phyloP scores from a whole-genome alignment of 163 green algal genomes.

The Coccomyxa subellipsoidea region DNA sequence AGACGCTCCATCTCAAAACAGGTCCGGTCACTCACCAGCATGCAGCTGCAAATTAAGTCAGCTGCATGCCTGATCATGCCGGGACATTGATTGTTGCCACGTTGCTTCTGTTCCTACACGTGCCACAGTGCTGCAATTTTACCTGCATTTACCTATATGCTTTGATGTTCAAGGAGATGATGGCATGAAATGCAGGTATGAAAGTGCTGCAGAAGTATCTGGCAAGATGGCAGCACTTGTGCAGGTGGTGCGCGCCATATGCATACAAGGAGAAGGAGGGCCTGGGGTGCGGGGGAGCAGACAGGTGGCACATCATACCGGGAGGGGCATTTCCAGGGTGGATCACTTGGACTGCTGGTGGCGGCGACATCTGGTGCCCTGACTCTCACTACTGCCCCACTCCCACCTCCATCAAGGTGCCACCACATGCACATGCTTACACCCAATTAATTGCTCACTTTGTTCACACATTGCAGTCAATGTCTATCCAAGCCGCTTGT shows the following conservation, averaged over 20 bases:
- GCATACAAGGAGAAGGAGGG: constrained; percentile 52
- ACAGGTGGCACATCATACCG: constrained; percentile 61
- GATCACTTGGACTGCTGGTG: constrained; percentile 31
- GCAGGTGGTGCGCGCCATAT: constrained; percentile 62
- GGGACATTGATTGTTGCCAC: neutral
- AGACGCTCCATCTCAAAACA: neutral
- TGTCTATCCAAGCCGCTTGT: no score
- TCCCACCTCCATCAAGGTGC: constrained; percentile 26
- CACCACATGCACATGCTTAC: neutral
- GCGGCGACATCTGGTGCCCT: constrained; percentile 47
- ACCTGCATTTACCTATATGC: no score
- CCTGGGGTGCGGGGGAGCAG: constrained; percentile 57
- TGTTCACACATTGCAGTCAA: no score
- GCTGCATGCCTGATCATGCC: neutral
- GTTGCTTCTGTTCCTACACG: no score
- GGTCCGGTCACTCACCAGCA: neutral
- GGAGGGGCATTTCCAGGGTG: constrained; percentile 37
- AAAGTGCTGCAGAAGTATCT: no score
- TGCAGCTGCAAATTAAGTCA: neutral
- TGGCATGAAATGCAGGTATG: no score
- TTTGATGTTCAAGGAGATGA: no score
- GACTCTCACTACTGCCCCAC: constrained; percentile 68
- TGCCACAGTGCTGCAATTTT: no score
- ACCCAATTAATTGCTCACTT: neutral
- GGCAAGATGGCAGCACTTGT: no score